Conservation (phyloP, 2,329 filamentous ascomycete genomes). For the Didymellaceae sp. region DNA sequence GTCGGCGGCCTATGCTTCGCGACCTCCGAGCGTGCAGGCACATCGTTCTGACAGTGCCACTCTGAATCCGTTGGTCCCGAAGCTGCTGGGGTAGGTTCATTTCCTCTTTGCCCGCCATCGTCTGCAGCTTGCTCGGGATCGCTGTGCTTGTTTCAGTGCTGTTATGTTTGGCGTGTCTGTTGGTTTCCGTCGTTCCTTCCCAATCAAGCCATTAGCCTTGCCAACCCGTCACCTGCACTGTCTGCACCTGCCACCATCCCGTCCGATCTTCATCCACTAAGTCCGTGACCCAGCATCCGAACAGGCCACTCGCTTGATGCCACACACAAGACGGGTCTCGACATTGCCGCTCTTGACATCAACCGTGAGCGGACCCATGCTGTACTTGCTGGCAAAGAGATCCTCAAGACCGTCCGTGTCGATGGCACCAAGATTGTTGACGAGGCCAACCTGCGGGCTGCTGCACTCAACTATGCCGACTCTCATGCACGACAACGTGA, state of each 20-base stretch:
- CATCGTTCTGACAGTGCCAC: slow-evolving; percentile 47
- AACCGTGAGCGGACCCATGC: slow-evolving; percentile 69
- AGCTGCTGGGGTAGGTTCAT: slow-evolving; percentile 44
- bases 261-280: slow-evolving; percentile 18
- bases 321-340: slow-evolving; percentile 68
- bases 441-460: slow-evolving; percentile 68
- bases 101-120: neutral
- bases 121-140: neutral
- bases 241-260: neutral
- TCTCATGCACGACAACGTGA: slow-evolving; percentile 60
- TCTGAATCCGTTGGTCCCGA: slow-evolving; percentile 46
- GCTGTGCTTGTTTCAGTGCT: slow-evolving; percentile 2
- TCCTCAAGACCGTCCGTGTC: slow-evolving; percentile 69
- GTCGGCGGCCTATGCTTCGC: slow-evolving; percentile 56
- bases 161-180: neutral
- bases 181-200: neutral
- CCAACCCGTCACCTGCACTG: slow-evolving; percentile 1
- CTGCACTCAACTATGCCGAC: slow-evolving; percentile 64
- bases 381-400: slow-evolving; percentile 69
- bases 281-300: slow-evolving; percentile 43
- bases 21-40: slow-evolving; percentile 60
- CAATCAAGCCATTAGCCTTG: neutral
- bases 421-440: slow-evolving; percentile 64
- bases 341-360: slow-evolving; percentile 68
- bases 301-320: slow-evolving; percentile 61